phyloP scores from a whole-genome alignment of 2,329 filamentous ascomycete species.

The Penicillium sp. region DNA sequence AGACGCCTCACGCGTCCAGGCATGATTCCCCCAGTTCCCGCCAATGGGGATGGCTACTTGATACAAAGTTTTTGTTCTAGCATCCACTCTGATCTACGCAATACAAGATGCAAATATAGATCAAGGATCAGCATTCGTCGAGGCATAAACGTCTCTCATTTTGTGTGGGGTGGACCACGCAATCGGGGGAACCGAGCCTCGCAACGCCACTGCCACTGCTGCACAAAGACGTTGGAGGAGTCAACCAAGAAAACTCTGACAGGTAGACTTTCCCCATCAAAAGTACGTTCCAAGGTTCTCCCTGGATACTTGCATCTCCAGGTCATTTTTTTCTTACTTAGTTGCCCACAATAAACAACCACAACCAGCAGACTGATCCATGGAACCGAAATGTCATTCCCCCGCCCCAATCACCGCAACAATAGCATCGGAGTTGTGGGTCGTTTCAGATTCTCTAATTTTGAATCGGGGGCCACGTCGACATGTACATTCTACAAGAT shows the following conservation, averaged over 20 bases:
- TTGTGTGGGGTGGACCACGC: constrained; percentile 2
- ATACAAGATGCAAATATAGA: neutral
- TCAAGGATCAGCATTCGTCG: neutral
- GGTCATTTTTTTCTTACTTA: neutral
- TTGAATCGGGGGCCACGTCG: neutral
- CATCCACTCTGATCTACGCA: neutral
- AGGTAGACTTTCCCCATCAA: neutral
- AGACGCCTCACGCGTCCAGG: neutral
- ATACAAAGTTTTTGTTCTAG: neutral
- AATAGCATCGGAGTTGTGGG: neutral
- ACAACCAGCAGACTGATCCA: constrained; percentile 11
- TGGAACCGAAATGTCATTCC: constrained; percentile 8
- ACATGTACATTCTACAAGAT: neutral
- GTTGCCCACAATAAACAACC: constrained; percentile 18
- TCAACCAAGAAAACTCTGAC: constrained; percentile 1
- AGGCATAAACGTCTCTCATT: neutral
- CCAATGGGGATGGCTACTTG: neutral
- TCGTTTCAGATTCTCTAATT: constrained; percentile 7
- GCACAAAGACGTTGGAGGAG: neutral
- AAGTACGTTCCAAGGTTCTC: neutral
- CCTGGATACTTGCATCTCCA: neutral
- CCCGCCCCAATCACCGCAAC: neutral
- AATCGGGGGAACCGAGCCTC: neutral
- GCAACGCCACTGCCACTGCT: neutral
- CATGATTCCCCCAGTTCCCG: neutral